A percentile compares a stretch with the other conserved stretches of the same genome.
These are phyloP conservation scores for Paramecium biaurelia DNA, from an alignment of 73 alveolate genomes.

Conservation along the genomic window DNA sequence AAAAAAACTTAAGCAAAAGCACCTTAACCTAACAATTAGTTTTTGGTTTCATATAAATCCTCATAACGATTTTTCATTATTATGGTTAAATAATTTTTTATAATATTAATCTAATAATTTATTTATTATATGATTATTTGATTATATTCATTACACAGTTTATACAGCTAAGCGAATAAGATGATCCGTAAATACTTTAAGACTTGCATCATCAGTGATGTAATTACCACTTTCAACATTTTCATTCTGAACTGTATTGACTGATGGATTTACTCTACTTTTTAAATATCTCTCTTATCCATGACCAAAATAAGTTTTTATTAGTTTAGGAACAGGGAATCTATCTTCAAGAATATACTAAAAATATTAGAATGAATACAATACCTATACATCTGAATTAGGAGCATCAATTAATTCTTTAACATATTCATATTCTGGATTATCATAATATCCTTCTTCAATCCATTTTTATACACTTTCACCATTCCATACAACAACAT, in stretches of 20 bases:
- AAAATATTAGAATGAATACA: not conserved
- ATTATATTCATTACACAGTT: constrained; percentile 21
- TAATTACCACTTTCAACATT: constrained; percentile 83
- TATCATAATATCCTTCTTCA: constrained; percentile 88
- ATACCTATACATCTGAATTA: constrained; percentile 85
- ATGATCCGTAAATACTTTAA: constrained; percentile 92
- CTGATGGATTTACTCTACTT: constrained; percentile 90
- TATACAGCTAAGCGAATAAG: constrained; percentile 88
- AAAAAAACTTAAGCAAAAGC: constrained; percentile 51
- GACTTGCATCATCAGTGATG: constrained; percentile 93
- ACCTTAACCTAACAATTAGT: not conserved
- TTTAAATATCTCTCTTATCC: constrained; percentile 93
- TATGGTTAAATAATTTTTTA: not conserved
- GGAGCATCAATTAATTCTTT: constrained; percentile 92
- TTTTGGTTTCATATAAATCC: constrained; percentile 12
- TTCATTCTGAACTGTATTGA: constrained; percentile 74
- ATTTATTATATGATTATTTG: not conserved
- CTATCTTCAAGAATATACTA: constrained; percentile 88
- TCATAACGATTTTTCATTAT: constrained; percentile 31
- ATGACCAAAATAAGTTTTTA: constrained; percentile 87
- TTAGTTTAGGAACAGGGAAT: constrained; percentile 95
- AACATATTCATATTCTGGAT: constrained; percentile 87
- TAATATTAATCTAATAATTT: not conserved
- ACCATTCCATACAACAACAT: constrained; percentile 97
- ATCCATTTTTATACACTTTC: constrained; percentile 91